Conservation (phyloP, 2,329 filamentous ascomycete species). For the Leptosphaerulina australis region DNA sequence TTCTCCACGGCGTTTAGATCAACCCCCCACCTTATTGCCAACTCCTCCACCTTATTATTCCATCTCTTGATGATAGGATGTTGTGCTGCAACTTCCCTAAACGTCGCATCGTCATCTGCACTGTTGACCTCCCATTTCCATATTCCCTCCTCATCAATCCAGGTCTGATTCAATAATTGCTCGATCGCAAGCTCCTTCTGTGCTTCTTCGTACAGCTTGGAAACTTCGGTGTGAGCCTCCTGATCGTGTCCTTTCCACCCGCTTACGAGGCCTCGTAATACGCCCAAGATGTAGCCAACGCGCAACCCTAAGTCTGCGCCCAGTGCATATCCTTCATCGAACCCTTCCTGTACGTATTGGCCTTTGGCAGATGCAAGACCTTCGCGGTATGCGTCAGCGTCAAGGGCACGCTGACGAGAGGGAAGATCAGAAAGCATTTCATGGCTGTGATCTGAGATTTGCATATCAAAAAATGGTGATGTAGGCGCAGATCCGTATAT, state of each 20-base stretch:
- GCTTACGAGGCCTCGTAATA: constrained; percentile 72
- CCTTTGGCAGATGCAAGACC: constrained; percentile 79
- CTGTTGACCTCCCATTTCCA: constrained; percentile 68
- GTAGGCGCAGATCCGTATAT: constrained; percentile 55
- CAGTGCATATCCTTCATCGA: constrained; percentile 87
- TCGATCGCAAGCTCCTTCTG: constrained; percentile 65
- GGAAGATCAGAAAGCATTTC: constrained; percentile 71
- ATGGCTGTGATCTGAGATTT: constrained; percentile 24
- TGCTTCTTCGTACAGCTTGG: constrained; percentile 53
- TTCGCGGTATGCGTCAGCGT: constrained; percentile 88
- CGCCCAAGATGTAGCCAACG: constrained; percentile 76
- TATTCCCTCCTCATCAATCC: constrained; percentile 71
- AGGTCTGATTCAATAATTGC: constrained; percentile 68
- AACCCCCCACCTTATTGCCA: constrained; percentile 52
- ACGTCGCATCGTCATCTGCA: constrained; percentile 44
- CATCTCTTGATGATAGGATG: constrained; percentile 73
- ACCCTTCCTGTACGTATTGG: constrained; percentile 78
- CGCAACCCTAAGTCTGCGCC: constrained; percentile 79
- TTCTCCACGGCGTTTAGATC: constrained; percentile 49
- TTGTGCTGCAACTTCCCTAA: constrained; percentile 60
- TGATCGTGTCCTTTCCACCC: constrained; percentile 50
- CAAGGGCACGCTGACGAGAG: constrained; percentile 75
- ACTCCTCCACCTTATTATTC: constrained; percentile 54
- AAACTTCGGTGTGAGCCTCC: constrained; percentile 35
- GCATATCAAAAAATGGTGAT: constrained; percentile 40